These are phyloP conservation scores for Bipolaris gigantea DNA, from an alignment of 2,329 filamentous ascomycete genomes.

Conservation along the genomic window DNA sequence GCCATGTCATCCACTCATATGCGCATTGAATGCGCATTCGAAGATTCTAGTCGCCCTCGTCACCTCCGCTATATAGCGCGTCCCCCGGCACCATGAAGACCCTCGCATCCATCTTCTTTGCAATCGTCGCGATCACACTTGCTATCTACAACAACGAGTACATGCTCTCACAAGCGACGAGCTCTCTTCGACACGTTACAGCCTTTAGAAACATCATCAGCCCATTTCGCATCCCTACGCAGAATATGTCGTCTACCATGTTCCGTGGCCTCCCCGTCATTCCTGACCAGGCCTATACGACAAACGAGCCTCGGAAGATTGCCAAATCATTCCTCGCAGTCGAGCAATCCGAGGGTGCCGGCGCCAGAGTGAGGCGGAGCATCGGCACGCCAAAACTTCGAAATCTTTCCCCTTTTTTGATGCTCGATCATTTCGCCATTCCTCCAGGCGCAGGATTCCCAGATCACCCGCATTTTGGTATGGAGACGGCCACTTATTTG, in stretches of 20 bases:
- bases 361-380: conserved; percentile 81
- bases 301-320: conserved; percentile 67
- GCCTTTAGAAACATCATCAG: conserved; percentile 24
- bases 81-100: conserved; percentile 41
- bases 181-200: conserved; percentile 34
- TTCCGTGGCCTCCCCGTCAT: conserved; percentile 56
- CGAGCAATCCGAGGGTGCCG: conserved; percentile 85
- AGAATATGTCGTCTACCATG: conserved; percentile 35
- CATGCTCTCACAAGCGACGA: conserved; percentile 46
- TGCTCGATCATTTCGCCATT: conserved; percentile 89
- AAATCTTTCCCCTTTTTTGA: conserved; percentile 90
- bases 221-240: conserved; percentile 27
- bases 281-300: conserved; percentile 43
- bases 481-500: conserved; percentile 89
- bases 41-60: conserved; percentile 37
- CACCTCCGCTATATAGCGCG: conserved; percentile 39
- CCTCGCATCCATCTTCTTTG: conserved; percentile 47
- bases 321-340: conserved; percentile 80
- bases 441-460: conserved; percentile 83
- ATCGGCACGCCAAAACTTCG: conserved; percentile 81
- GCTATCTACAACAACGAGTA: conserved; percentile 45
- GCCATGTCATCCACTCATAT: conserved; percentile 19
- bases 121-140: conserved; percentile 47
- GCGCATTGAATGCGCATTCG: conserved; percentile 20
- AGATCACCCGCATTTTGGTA: conserved; percentile 80